phyloP scores from a whole-genome alignment of 805 yeast genomes.

The Ascoidea asiatica region DNA sequence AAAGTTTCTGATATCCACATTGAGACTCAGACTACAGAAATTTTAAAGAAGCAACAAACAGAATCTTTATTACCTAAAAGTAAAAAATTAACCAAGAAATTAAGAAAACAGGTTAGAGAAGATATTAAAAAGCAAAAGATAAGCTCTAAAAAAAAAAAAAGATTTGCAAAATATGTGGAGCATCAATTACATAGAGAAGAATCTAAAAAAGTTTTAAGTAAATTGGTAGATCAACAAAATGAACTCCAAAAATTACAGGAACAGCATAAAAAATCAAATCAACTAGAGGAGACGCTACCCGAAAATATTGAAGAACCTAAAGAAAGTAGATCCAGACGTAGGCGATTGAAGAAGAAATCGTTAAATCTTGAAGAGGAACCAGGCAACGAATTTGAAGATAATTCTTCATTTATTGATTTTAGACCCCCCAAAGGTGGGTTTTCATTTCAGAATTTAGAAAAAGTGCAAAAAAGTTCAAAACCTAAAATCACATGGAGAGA shows the following conservation, averaged over 20 bases:
- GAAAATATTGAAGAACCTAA: neutral
- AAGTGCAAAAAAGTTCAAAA: neutral
- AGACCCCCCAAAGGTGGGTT: neutral
- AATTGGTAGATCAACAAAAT: neutral
- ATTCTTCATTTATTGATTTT: neutral
- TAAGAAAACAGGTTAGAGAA: constrained; percentile 15
- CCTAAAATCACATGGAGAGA: neutral
- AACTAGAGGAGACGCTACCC: neutral
- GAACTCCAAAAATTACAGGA: neutral
- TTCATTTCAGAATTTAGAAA: too few relatives aligned
- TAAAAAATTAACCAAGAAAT: neutral
- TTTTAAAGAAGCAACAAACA: too few relatives aligned
- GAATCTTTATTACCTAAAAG: neutral
- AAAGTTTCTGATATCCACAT: neutral
- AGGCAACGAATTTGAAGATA: neutral
- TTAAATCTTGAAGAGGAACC: too few relatives aligned
- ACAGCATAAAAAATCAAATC: neutral
- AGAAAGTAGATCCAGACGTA: neutral
- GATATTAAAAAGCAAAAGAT: constrained; percentile 52
- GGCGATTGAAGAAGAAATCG: neutral
- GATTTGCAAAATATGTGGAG: constrained; percentile 85
- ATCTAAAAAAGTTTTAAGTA: neutral
- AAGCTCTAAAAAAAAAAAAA: constrained; percentile 58
- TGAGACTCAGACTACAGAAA: neutral
- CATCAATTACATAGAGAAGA: constrained; percentile 85